Percentiles rank a stretch among this genome's conserved stretches.
phyloP scores from a whole-genome alignment of 139 green algal species.

The Haematococcus sp. region DNA sequence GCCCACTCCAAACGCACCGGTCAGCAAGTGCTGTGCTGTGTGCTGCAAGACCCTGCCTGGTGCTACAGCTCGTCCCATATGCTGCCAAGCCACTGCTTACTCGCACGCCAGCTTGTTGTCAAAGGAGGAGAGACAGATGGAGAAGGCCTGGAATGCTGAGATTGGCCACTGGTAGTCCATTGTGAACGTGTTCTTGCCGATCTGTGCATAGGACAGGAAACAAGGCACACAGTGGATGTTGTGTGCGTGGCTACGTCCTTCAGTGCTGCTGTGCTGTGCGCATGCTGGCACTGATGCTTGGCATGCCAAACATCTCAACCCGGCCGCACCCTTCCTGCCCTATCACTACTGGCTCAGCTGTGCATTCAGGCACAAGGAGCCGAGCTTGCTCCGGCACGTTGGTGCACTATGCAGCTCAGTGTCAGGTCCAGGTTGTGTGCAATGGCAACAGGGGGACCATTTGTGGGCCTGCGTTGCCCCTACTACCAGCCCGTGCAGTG shows the following conservation, averaged over 20 bases:
- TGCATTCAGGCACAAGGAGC: too few species aligned
- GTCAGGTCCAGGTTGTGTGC: too few species aligned
- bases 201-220: slow-evolving; percentile 59
- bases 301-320: too few species aligned
- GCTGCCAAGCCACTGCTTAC: slow-evolving; percentile 15
- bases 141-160: slow-evolving; percentile 87
- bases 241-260: too few species aligned
- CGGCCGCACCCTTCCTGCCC: too few species aligned
- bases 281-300: neutral
- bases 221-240: neutral
- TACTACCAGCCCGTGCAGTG: neutral
- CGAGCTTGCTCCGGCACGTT: too few species aligned
- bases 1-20: too few species aligned
- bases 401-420: too few species aligned
- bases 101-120: slow-evolving; percentile 90
- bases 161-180: slow-evolving; percentile 93
- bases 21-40: too few species aligned
- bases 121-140: slow-evolving; percentile 89
- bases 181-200: slow-evolving; percentile 89
- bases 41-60: too few species aligned
- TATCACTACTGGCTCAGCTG: too few species aligned
- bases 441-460: neutral
- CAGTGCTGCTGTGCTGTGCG: neutral
- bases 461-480: neutral
- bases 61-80: too few species aligned